Conservation (phyloP, 164 flowering plant species). For the Cinnamomum micranthum region DNA sequence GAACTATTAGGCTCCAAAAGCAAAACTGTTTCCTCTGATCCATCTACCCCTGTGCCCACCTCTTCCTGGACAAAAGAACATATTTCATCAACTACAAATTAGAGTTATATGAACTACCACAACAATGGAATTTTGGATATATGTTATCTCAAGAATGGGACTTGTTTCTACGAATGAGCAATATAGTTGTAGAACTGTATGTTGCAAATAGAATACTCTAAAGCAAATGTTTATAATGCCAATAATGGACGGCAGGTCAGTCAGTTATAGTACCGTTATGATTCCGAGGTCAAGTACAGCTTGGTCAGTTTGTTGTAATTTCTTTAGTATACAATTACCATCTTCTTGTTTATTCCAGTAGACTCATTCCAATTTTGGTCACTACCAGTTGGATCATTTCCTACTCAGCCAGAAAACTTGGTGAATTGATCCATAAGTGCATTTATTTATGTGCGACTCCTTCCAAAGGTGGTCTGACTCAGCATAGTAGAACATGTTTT, state of each 20-base stretch:
- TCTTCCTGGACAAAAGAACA: conserved; percentile 53
- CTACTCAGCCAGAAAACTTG: background rate
- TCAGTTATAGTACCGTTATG: background rate
- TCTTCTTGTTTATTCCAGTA: background rate
- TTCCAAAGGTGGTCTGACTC: background rate
- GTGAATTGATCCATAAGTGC: background rate
- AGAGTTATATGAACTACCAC: background rate
- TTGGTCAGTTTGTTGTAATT: background rate
- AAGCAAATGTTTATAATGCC: background rate
- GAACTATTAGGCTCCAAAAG: conserved; percentile 45
- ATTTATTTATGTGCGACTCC: background rate
- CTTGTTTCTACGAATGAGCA: background rate
- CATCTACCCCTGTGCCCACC: conserved; percentile 56
- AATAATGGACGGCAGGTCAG: background rate
- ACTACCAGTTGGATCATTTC: background rate
- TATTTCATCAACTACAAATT: background rate
- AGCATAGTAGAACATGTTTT: background rate
- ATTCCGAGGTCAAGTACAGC: background rate
- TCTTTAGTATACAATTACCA: background rate
- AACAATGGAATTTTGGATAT: background rate
- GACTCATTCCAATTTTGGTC: background rate
- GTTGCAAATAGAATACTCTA: background rate
- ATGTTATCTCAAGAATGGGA: background rate
- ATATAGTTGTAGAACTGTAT: background rate
- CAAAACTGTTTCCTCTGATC: conserved; percentile 50